Percentiles rank a stretch among this genome's conserved stretches.
Evolutionary conservation across 2,329 filamentous ascomycete genomes (phyloP).

Genomic region (Aspergillus intermedius): DNA sequence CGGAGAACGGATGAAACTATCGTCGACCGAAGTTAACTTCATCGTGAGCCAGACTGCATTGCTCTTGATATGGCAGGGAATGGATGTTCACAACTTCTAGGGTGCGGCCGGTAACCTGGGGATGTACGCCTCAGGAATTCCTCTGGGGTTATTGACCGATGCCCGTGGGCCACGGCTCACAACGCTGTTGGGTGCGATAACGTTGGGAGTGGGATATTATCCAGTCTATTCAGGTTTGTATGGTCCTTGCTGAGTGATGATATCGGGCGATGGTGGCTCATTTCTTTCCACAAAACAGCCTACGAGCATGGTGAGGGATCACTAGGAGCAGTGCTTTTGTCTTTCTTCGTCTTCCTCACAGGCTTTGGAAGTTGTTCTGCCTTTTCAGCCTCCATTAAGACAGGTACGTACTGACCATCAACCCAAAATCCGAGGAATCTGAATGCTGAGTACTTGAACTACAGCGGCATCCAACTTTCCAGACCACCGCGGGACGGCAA

Average conservation of each 20-base stretch:
- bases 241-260: neutral
- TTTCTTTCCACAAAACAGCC: conserved; percentile 39
- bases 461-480: conserved; percentile 85
- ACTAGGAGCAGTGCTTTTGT: conserved; percentile 55
- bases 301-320: conserved; percentile 62
- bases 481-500: conserved; percentile 82
- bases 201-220: conserved; percentile 75
- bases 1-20: conserved; percentile 74
- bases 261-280: neutral
- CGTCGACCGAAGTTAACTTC: conserved; percentile 87
- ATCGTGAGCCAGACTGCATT: conserved; percentile 53
- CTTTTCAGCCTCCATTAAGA: conserved; percentile 84
- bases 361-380: conserved; percentile 85
- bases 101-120: conserved; percentile 59
- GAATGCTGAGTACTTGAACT: conserved; percentile 4
- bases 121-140: conserved; percentile 89
- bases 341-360: conserved; percentile 77
- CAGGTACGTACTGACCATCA: conserved; percentile 35
- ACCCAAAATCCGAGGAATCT: neutral
- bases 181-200: conserved; percentile 65
- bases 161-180: conserved; percentile 71
- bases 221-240: conserved; percentile 59
- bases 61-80: neutral
- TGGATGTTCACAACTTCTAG: conserved; percentile 33
- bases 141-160: conserved; percentile 83